A percentile compares a stretch with the other conserved stretches of the same genome.
phyloP scores from a whole-genome alignment of 768 basidiomycete genomes.

The Phylloporus arenicola region DNA sequence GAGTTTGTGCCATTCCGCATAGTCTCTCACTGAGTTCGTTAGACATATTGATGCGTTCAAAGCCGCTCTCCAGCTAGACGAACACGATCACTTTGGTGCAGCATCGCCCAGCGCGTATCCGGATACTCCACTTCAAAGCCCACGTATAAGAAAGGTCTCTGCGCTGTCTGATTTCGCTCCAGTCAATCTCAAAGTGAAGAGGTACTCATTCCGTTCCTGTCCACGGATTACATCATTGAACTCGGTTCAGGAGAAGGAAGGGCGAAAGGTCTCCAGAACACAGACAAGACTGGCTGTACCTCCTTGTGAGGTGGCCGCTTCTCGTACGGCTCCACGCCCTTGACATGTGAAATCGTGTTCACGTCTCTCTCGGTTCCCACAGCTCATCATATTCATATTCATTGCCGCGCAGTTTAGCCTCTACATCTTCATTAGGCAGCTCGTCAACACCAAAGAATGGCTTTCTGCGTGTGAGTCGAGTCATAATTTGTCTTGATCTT shows the following conservation, averaged over 20 bases:
- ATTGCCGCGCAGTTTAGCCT: constrained; percentile 80
- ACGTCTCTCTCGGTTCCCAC: constrained; percentile 2
- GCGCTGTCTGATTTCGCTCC: constrained; percentile 88
- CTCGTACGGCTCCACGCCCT: constrained; percentile 46
- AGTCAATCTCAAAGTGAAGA: constrained; percentile 76
- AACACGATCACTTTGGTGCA: constrained; percentile 28
- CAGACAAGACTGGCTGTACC: constrained; percentile 68
- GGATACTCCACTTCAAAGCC: constrained; percentile 27
- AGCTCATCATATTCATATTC: constrained; percentile 80
- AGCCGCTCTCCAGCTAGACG: constrained; percentile 63
- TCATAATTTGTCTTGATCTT: background rate
- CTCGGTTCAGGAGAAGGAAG: constrained; percentile 33
- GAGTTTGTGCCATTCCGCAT: constrained; percentile 18
- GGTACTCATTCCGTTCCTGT: constrained; percentile 35
- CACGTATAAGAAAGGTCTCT: constrained; percentile 71
- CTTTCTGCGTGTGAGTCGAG: constrained; percentile 68
- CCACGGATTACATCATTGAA: constrained; percentile 1
- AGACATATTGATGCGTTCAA: constrained; percentile 75
- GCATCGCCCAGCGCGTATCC: constrained; percentile 21
- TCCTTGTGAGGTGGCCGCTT: constrained; percentile 82
- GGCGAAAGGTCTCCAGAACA: constrained; percentile 33
- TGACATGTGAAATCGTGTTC: background rate
- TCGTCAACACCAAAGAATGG: constrained; percentile 95
- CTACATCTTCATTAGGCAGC: constrained; percentile 83
- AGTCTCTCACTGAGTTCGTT: constrained; percentile 1